phyloP scores from a whole-genome alignment of 306 rosid species.

The Quercus dentata region DNA sequence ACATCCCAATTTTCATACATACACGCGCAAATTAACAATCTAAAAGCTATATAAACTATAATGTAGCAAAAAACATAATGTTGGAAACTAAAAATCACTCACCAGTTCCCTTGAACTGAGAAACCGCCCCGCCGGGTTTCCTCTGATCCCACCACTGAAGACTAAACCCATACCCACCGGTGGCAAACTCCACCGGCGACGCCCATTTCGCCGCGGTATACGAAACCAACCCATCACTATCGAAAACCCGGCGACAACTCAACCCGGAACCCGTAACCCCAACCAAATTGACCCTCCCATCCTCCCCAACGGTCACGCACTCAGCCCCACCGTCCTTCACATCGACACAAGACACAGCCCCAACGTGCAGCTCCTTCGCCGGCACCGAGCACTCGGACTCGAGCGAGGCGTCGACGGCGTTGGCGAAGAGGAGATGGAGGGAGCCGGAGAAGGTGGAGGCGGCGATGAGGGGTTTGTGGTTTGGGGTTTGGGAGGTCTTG shows the following conservation, averaged over 20 bases:
- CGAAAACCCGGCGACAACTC: slow-evolving; percentile 47
- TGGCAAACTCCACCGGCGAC: slow-evolving; percentile 79
- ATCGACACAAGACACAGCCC: slow-evolving; percentile 49
- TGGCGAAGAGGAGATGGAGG: slow-evolving; percentile 54
- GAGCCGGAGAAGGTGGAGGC: slow-evolving; percentile 63
- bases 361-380: slow-evolving; percentile 47
- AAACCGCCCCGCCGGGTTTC: slow-evolving; percentile 76
- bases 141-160: slow-evolving; percentile 98
- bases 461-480: slow-evolving; percentile 49
- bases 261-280: slow-evolving; percentile 43
- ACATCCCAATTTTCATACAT: background rate
- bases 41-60: no score
- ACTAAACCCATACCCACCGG: slow-evolving; percentile 78
- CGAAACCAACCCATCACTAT: slow-evolving; percentile 79
- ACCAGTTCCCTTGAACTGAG: slow-evolving; percentile 87
- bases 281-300: slow-evolving; percentile 76
- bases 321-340: slow-evolving; percentile 64
- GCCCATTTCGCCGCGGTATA: slow-evolving; percentile 80
- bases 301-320: slow-evolving; percentile 80
- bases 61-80: background rate
- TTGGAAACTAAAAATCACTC: slow-evolving; percentile 14
- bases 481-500: slow-evolving; percentile 41
- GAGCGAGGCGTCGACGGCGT: slow-evolving; percentile 41
- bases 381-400: slow-evolving; percentile 56
- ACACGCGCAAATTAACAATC: no score